These are phyloP conservation scores for Canariomyces notabilis DNA, from an alignment of 2,329 filamentous ascomycete genomes.

Conservation along the genomic window DNA sequence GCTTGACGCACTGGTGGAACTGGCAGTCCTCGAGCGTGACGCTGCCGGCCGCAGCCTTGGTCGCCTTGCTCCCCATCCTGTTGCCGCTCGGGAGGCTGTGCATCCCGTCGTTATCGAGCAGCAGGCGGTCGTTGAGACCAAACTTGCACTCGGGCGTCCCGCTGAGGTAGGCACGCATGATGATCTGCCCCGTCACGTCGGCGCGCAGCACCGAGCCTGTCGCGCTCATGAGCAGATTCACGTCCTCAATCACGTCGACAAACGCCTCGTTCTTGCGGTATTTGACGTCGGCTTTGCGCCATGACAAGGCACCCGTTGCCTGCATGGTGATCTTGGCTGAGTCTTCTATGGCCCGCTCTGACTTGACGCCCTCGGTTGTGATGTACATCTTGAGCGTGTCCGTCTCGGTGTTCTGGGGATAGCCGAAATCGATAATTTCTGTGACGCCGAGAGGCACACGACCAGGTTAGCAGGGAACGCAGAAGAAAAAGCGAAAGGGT, in stretches of 20 bases:
- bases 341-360: slow-evolving; percentile 78
- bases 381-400: slow-evolving; percentile 99
- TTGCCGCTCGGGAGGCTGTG: slow-evolving; percentile 68
- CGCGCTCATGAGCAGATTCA: slow-evolving; percentile 98
- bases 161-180: slow-evolving; percentile 96
- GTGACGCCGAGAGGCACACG: slow-evolving; percentile 1
- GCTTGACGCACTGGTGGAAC: slow-evolving; percentile 97
- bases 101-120: slow-evolving; percentile 74
- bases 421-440: slow-evolving; percentile 99
- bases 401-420: slow-evolving; percentile 97
- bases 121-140: slow-evolving; percentile 87
- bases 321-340: slow-evolving; percentile 99
- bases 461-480: slow-evolving; percentile 10
- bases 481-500: neutral
- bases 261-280: slow-evolving; percentile 99
- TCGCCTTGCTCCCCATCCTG: slow-evolving; percentile 76
- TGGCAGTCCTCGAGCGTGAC: slow-evolving; percentile 97
- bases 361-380: slow-evolving; percentile 97
- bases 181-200: slow-evolving; percentile 93
- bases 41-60: slow-evolving; percentile 89
- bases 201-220: slow-evolving; percentile 90
- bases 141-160: slow-evolving; percentile 99
- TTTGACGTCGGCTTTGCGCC: slow-evolving; percentile 95
- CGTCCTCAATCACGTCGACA: slow-evolving; percentile 98
- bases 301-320: slow-evolving; percentile 92